Percentiles rank a stretch among this genome's conserved stretches.
Conservation (phyloP, 2,329 filamentous ascomycete species). For the Daldinia sp. region DNA sequence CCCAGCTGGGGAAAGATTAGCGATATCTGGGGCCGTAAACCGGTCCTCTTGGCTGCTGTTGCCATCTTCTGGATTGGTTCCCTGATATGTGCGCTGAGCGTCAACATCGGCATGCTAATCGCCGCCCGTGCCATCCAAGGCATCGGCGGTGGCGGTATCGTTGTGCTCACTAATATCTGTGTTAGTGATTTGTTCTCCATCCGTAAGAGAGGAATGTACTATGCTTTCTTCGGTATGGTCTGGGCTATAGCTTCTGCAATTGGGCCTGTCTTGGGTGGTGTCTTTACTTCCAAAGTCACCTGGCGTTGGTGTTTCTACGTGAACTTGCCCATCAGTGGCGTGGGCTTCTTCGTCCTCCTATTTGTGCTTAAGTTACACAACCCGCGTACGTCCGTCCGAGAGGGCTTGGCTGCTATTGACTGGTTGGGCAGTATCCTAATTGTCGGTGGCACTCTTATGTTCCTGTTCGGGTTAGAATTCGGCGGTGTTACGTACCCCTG, state of each 20-base stretch:
- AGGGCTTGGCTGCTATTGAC: slow-evolving; percentile 73
- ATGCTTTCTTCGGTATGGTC: slow-evolving; percentile 64
- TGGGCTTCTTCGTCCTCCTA: slow-evolving; percentile 63
- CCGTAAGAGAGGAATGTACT: slow-evolving; percentile 64
- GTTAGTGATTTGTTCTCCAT: slow-evolving; percentile 68
- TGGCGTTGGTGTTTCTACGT: slow-evolving; percentile 80
- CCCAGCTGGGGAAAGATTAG: slow-evolving; percentile 77
- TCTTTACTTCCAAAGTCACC: slow-evolving; percentile 70
- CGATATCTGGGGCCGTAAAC: slow-evolving; percentile 70
- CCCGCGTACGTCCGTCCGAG: slow-evolving; percentile 70
- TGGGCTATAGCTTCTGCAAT: slow-evolving; percentile 76
- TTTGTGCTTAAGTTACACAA: slow-evolving; percentile 77
- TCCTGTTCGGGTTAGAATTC: slow-evolving; percentile 87
- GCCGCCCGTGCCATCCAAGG: slow-evolving; percentile 69
- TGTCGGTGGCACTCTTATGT: slow-evolving; percentile 84
- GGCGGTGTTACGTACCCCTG: slow-evolving; percentile 82
- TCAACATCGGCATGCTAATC: slow-evolving; percentile 65
- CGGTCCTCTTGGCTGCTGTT: slow-evolving; percentile 63
- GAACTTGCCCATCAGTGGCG: slow-evolving; percentile 65
- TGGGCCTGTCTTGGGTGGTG: slow-evolving; percentile 76
- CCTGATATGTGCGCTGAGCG: slow-evolving; percentile 64
- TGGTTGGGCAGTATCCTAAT: slow-evolving; percentile 70
- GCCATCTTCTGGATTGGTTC: slow-evolving; percentile 67
- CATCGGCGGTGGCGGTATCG: slow-evolving; percentile 66
- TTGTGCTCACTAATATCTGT: slow-evolving; percentile 71